Evolutionary conservation across 2,329 filamentous ascomycete species (phyloP), one percentile per base, ranked within the genome.

Genomic region (Colletotrichum lentis): DNA sequence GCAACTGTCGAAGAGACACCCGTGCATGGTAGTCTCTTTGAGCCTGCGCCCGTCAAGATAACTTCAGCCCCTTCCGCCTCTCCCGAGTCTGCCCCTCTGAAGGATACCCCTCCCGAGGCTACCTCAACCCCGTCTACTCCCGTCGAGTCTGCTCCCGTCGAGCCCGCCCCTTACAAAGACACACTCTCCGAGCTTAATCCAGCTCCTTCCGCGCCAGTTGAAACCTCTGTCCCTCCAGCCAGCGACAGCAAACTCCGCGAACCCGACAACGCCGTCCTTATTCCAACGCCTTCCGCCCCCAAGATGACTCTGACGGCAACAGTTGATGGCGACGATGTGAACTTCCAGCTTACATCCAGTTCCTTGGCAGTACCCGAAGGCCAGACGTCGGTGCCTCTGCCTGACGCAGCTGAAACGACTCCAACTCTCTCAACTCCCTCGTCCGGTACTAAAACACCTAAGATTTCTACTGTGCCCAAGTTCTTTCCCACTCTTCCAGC

Each of bases 401-500:
- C 55, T 31, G 24, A 22, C 24, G 16, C 20, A 20, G 31, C n/a
- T 37, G 44, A 12, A 12, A 24, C 44, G 10, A 50, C 31, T 18
- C 3, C 31, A 16, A 14, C 43, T 8, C 12, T 27, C 20, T 27
- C 44, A 6, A 27, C 24, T 18, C 27, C 27, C 5, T 2, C n/a
- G 14, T 5, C 44, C 16, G 37, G 22, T 18, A 6, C 18, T 16
- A 22, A 52, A 18, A 3, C 24, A 16, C 7, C 27, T 8, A n/a
- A 22, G 24, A 5, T 18, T 39, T 22, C 53, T 14, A 47, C 44
- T 41, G n/a, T 53, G 24, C 20, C 61, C 3, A 8, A 39, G 16
- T 56, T 52, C 7, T 50, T 58, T 7, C n/a, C 53, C 11, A 52
- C 22, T 12, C 61, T 64, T 18, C 52, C 61, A 14, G 50, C 62